phyloP scores from a whole-genome alignment of 495 filamentous ascomycete genomes.

The Hamigera avellanea region DNA sequence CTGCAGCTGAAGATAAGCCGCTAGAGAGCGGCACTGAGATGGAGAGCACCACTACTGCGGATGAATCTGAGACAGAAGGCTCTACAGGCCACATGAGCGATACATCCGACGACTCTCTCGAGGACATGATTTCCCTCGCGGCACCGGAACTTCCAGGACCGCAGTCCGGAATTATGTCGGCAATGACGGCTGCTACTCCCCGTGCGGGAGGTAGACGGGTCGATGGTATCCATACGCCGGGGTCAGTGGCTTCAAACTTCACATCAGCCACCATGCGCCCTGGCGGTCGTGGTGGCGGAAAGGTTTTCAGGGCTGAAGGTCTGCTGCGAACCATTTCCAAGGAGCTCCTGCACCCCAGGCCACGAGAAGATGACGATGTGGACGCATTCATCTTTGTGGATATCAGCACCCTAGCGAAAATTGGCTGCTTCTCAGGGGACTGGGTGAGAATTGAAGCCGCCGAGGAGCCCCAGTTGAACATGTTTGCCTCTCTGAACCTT shows the following conservation, averaged over 20 bases:
- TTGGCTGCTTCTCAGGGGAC: conserved; percentile 94
- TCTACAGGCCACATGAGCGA: conserved; percentile 45
- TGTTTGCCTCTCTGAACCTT: conserved; percentile 39
- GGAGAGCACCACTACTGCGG: conserved; percentile 38
- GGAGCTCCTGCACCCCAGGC: conserved; percentile 74
- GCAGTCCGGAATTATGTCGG: conserved; percentile 56
- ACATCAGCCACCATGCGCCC: conserved; percentile 66
- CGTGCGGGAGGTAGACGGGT: conserved; percentile 47
- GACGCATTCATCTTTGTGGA: conserved; percentile 86
- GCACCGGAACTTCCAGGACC: conserved; percentile 64
- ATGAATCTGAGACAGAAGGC: conserved; percentile 40
- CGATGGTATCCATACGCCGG: conserved; percentile 64
- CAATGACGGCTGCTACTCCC: conserved; percentile 60
- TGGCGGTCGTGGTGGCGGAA: conserved; percentile 44
- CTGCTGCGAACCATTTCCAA: conserved; percentile 60
- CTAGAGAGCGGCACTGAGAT: conserved; percentile 48
- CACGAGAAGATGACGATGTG: conserved; percentile 70
- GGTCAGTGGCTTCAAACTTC: conserved; percentile 75
- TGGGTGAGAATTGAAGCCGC: conserved; percentile 83
- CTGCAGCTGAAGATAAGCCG: conserved; percentile 64
- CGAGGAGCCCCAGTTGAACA: conserved; percentile 48
- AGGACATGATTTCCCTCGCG: conserved; percentile 74
- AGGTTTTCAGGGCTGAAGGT: conserved; percentile 67
- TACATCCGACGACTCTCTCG: conserved; percentile 65
- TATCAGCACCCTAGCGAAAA: conserved; percentile 66